Evolutionary conservation across 208 protist species (phyloP), one percentile per base, ranked within the genome.

Genomic region (Wallacemonas collosoma): DNA sequence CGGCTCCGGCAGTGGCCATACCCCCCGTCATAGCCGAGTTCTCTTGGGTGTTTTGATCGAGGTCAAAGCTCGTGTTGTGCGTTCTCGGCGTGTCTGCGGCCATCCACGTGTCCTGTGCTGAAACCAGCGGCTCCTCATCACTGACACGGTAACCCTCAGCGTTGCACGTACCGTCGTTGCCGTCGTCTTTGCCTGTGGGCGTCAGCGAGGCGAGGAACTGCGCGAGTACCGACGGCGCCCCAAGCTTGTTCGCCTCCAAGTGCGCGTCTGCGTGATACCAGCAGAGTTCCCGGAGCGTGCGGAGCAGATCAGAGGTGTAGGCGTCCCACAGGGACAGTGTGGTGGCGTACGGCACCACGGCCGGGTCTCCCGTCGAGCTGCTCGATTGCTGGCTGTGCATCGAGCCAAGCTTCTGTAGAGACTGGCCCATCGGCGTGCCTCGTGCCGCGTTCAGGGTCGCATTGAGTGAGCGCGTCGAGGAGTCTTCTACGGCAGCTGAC

Each of bases 231-330:
- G 77, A 81, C 12, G 85, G 81, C n/a, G 90, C 71, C 12, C 84
- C 80, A 2, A 94, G 80, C 41, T 71, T 88, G 55, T 77, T 60
- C 12, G 86, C 89, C 36, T 75, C 84, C 50, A 71, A 61, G 77
- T 92, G 76, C 3, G 89, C 89, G 15, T 83, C 79, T 36, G 39
- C 45, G 71, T 83, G 81, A 70, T 65, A 70, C 74, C 86, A 80
- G 71, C 83, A 89, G 61, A 94, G 58, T 54, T 71, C 69, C 1
- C 86, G 83, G 45, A 94, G 66, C 3, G 85, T 79, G 45, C 67
- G 81, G 47, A 94, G 65, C 40, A 94, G 69, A 35, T 83, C 58
- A 45, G 75, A 81, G 38, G 87, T 79, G 75, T 87, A 87, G 63
- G 54, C 60, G 38, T 70, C 69, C 85, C 85, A 89, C 50, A 87